Percentiles rank a stretch among this genome's conserved stretches.
phyloP scores from a whole-genome alignment of 2,329 filamentous ascomycete genomes.

The Fusarium humuli region DNA sequence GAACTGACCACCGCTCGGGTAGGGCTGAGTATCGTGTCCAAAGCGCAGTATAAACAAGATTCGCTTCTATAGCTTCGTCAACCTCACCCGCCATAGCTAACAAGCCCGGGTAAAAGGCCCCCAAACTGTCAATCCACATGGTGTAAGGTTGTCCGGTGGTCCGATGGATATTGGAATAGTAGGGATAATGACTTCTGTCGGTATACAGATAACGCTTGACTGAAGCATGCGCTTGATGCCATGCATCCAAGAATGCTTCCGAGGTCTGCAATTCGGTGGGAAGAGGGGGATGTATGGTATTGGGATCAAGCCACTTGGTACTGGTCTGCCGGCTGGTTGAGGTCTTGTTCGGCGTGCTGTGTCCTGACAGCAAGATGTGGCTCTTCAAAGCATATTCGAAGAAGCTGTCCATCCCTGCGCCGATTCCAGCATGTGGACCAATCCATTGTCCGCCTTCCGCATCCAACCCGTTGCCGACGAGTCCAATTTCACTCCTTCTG shows the following conservation, averaged over 20 bases:
- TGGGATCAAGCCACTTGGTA: constrained; percentile 70
- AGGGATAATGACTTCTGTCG: constrained; percentile 79
- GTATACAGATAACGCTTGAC: constrained; percentile 95
- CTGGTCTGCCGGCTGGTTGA: constrained; percentile 56
- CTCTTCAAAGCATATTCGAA: constrained; percentile 98
- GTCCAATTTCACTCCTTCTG: constrained; percentile 82
- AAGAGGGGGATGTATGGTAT: constrained; percentile 69
- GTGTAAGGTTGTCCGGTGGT: constrained; percentile 88
- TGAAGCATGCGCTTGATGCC: constrained; percentile 86
- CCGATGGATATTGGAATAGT: constrained; percentile 91
- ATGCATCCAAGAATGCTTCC: constrained; percentile 82
- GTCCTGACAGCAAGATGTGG: constrained; percentile 87
- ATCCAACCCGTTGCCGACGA: constrained; percentile 93
- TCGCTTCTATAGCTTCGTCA: constrained; percentile 89
- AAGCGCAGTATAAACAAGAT: constrained; percentile 89
- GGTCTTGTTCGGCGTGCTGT: constrained; percentile 65
- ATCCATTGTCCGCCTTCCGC: constrained; percentile 93
- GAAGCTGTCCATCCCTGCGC: constrained; percentile 96
- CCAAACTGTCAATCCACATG: constrained; percentile 96
- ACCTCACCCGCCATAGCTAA: constrained; percentile 87
- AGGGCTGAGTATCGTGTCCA: constrained; percentile 96
- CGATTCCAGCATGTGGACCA: constrained; percentile 89
- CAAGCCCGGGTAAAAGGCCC: constrained; percentile 93
- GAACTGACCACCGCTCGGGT: constrained; percentile 92
- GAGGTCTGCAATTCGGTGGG: constrained; percentile 75